These are phyloP conservation scores for Sherardia arvensis DNA, from an alignment of 257 asterid genomes.

Conservation along the genomic window DNA sequence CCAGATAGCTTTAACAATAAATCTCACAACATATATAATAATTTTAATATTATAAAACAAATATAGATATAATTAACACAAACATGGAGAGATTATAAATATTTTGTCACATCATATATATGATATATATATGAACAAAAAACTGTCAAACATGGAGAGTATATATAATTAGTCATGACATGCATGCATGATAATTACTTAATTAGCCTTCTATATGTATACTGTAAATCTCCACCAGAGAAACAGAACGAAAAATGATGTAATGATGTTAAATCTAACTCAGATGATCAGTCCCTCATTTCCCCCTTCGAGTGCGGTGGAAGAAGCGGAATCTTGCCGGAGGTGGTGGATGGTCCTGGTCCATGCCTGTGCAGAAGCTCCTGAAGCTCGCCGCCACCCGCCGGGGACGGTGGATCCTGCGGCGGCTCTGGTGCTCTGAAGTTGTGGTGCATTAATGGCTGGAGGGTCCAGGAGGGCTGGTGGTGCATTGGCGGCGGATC, in stretches of 20 bases:
- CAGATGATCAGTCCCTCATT: neutral
- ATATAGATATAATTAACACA: too few species aligned
- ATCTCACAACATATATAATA: neutral
- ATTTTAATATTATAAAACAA: neutral
- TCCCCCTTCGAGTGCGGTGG: constrained; percentile 32
- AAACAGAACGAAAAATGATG: neutral
- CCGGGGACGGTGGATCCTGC: constrained; percentile 10
- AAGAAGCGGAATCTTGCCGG: constrained; percentile 29
- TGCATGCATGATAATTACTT: constrained; percentile 7
- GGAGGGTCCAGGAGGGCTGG: constrained; percentile 39
- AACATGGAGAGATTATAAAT: too few species aligned
- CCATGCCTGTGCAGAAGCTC: constrained; percentile 64
- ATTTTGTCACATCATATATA: too few species aligned
- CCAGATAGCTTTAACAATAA: too few species aligned
- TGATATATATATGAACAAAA: constrained; percentile 7
- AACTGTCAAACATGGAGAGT: constrained; percentile 1
- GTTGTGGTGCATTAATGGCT: constrained; percentile 23
- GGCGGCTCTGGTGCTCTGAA: constrained; percentile 3
- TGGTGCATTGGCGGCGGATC: constrained; percentile 48
- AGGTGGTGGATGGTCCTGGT: constrained; percentile 30
- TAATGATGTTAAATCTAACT: constrained; percentile 1
- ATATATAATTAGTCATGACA: constrained; percentile 12
- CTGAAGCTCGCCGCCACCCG: constrained; percentile 54
- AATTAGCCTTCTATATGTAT: neutral
- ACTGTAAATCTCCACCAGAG: neutral